Conservation (phyloP, 2,329 filamentous ascomycete species). For the Verticillium nonalfalfae region DNA sequence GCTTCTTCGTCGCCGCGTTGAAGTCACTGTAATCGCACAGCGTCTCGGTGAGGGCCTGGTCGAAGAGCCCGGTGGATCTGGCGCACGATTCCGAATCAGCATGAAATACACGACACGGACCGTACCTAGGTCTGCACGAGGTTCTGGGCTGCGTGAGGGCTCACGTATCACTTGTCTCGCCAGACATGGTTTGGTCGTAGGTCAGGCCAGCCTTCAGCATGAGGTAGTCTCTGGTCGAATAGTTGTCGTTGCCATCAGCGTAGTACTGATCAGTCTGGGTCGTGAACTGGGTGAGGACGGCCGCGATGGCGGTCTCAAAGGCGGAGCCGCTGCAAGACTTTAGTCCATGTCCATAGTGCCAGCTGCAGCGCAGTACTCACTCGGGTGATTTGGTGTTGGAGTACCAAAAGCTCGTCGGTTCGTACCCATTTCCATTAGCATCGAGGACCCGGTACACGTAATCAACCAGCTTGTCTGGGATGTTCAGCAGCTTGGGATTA, state of each 20-base stretch:
- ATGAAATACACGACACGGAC: conserved; percentile 11
- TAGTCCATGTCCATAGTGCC: neutral
- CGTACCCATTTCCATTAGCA: neutral
- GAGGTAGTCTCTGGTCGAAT: conserved; percentile 15
- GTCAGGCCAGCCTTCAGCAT: conserved; percentile 4
- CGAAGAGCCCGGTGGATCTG: conserved; percentile 22
- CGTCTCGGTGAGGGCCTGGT: conserved; percentile 26
- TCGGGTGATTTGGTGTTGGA: neutral
- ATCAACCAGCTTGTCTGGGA: conserved; percentile 8
- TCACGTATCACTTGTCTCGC: conserved; percentile 1
- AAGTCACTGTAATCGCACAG: conserved; percentile 26
- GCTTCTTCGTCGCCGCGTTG: conserved; percentile 5
- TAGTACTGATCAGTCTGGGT: neutral
- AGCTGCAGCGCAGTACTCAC: neutral
- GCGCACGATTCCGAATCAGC: conserved; percentile 9
- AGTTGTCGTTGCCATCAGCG: conserved; percentile 6
- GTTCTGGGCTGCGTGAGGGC: neutral
- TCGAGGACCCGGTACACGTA: conserved; percentile 1
- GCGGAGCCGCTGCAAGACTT: neutral
- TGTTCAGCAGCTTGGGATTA: conserved; percentile 7
- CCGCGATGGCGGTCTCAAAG: neutral
- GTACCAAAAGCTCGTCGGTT: neutral
- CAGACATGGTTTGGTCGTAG: neutral
- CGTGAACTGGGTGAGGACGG: neutral
- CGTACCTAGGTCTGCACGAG: conserved; percentile 11